Percentiles rank a stretch among this genome's conserved stretches.
phyloP scores from a whole-genome alignment of 208 protist species.

The Leishmania gerbilli region DNA sequence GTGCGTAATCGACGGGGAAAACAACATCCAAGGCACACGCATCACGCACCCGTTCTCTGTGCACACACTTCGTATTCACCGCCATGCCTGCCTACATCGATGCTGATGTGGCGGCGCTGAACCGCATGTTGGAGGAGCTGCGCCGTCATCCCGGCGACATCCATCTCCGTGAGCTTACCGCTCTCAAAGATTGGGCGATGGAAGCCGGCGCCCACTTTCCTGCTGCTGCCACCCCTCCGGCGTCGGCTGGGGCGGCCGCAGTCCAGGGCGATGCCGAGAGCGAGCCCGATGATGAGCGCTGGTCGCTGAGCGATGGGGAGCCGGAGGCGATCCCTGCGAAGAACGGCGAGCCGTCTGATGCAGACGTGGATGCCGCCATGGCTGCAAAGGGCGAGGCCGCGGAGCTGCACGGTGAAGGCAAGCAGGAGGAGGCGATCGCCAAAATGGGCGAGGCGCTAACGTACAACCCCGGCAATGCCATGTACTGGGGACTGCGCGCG shows the following conservation, averaged over 20 bases:
- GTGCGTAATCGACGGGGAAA: not conserved
- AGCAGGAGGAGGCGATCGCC: slow-evolving; percentile 49
- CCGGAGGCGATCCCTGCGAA: slow-evolving; percentile 33
- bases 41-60: not conserved
- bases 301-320: slow-evolving; percentile 41
- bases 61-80: not conserved
- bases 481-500: slow-evolving; percentile 77
- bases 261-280: slow-evolving; percentile 23
- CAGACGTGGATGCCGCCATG: slow-evolving; percentile 57
- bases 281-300: slow-evolving; percentile 64
- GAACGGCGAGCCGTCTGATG: slow-evolving; percentile 44
- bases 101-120: slow-evolving; percentile 41
- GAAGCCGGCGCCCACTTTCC: slow-evolving; percentile 43
- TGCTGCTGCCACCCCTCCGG: slow-evolving; percentile 3
- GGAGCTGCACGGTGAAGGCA: slow-evolving; percentile 49
- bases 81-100: slow-evolving; percentile 31
- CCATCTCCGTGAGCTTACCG: slow-evolving; percentile 41
- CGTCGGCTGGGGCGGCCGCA: not conserved
- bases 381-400: slow-evolving; percentile 62
- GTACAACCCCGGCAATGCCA: slow-evolving; percentile 62
- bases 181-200: slow-evolving; percentile 40
- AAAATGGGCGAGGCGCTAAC: slow-evolving; percentile 65
- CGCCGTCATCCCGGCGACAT: slow-evolving; percentile 37
- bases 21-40: not conserved
- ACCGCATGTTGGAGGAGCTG: slow-evolving; percentile 42